A percentile compares a stretch with the other conserved stretches of the same genome.
Conservation (phyloP, 495 filamentous ascomycete genomes). For the Tuber brumale region DNA sequence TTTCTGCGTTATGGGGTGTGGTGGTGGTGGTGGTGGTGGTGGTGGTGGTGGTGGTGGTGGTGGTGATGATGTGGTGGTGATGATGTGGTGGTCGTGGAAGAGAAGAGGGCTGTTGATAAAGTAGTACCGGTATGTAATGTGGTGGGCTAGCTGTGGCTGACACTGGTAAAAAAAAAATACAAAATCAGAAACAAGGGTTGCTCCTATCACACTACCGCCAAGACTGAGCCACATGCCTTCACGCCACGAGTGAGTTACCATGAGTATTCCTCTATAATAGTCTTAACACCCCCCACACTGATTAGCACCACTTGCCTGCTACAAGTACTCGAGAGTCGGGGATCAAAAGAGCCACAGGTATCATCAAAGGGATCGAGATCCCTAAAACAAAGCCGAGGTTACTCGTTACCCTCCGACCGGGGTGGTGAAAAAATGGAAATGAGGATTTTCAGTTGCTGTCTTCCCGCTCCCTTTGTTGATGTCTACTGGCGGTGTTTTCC, state of each 20-base stretch:
- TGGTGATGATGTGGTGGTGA: background rate
- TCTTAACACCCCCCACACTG: too few relatives aligned
- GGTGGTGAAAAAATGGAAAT: too few relatives aligned
- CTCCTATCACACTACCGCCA: background rate
- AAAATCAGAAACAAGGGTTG: slow-evolving; percentile 1
- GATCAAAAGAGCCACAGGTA: too few relatives aligned
- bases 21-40: background rate
- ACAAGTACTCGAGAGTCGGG: too few relatives aligned
- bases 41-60: background rate
- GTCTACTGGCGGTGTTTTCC: background rate
- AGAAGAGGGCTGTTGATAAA: background rate
- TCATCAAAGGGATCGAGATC: too few relatives aligned
- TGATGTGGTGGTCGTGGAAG: background rate
- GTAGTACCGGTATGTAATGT: background rate
- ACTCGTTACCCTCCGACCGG: too few relatives aligned
- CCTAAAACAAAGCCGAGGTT: too few relatives aligned
- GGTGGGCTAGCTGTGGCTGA: background rate
- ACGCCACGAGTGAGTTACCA: background rate
- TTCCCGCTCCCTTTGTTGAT: background rate
- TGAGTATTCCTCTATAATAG: background rate
- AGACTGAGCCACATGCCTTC: background rate
- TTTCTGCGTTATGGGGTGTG: background rate
- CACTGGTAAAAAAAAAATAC: background rate
- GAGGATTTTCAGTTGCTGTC: background rate
- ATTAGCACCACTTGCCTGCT: too few relatives aligned